Percentiles rank a stretch among this genome's conserved stretches.
phyloP scores from a whole-genome alignment of 257 asterid genomes.

The Perilla frutescens region DNA sequence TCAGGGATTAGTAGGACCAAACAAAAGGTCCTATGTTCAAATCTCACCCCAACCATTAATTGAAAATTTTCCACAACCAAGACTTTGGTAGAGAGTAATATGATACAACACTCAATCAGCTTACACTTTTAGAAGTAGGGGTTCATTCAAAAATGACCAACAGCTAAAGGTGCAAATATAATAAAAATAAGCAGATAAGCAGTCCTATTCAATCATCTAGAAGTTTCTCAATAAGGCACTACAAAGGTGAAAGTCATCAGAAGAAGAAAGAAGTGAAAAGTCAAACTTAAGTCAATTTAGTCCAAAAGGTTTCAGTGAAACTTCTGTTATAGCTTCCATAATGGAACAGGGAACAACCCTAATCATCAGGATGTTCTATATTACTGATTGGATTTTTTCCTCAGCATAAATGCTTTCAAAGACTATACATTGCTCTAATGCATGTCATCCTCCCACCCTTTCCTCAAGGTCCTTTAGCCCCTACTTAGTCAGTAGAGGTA shows the following conservation, averaged over 20 bases:
- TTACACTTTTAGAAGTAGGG: too few relatives aligned
- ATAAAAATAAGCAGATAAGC: too few relatives aligned
- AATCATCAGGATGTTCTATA: not conserved
- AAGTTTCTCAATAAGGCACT: too few relatives aligned
- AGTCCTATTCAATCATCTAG: too few relatives aligned
- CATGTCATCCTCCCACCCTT: slow-evolving; percentile 1
- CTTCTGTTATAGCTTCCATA: not conserved
- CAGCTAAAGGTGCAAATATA: too few relatives aligned
- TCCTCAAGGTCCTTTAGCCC: slow-evolving; percentile 25
- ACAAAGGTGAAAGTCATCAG: too few relatives aligned
- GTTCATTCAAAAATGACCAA: too few relatives aligned
- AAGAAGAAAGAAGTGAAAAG: too few relatives aligned
- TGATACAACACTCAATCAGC: too few relatives aligned
- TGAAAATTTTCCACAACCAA: not conserved
- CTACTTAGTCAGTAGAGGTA: not conserved
- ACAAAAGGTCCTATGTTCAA: slow-evolving; percentile 12
- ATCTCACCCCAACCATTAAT: slow-evolving; percentile 1
- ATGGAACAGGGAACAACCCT: not conserved
- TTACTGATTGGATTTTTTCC: slow-evolving; percentile 1
- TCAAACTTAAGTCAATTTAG: not conserved
- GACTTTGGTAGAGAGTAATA: too few relatives aligned
- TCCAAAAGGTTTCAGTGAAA: not conserved
- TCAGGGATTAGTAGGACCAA: not conserved
- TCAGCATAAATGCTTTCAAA: not conserved
- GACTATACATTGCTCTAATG: not conserved